Conservation (phyloP, 2,329 filamentous ascomycete genomes). For the Sordariomycetes sp. region DNA sequence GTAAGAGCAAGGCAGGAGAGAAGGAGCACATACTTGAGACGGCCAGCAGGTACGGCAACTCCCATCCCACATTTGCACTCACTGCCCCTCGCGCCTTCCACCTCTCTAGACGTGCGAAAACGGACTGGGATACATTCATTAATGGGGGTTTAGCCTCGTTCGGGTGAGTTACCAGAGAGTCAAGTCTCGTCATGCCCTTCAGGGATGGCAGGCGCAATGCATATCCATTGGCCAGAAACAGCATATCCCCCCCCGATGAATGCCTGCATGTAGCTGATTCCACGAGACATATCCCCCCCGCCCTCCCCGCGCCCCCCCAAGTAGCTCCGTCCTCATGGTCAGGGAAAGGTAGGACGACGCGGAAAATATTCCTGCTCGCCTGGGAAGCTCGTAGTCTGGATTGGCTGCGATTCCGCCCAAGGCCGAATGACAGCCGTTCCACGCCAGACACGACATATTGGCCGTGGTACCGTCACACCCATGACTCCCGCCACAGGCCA, state of each 20-base stretch:
- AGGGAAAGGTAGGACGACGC: neutral
- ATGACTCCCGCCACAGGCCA: neutral
- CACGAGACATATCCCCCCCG: neutral
- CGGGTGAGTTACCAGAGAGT: neutral
- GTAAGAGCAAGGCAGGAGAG: neutral
- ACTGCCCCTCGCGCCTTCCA: neutral
- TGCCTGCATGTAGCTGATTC: neutral
- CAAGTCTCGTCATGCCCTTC: neutral
- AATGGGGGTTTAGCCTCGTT: neutral
- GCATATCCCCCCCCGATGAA: neutral
- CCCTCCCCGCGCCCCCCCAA: too few relatives aligned
- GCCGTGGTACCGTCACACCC: neutral
- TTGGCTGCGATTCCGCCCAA: neutral
- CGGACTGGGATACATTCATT: too few relatives aligned
- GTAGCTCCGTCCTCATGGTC: neutral
- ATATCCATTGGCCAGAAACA: neutral
- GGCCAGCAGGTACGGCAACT: neutral
- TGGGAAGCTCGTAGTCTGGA: neutral
- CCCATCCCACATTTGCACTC: neutral
- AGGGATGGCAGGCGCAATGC: neutral
- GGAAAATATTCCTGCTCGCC: neutral
- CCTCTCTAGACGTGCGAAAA: neutral
- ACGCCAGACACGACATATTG: neutral
- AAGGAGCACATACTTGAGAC: neutral
- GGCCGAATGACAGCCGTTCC: neutral